Evolutionary conservation across 2,329 filamentous ascomycete genomes (phyloP).

Genomic region (Trichoderma guizhouense): DNA sequence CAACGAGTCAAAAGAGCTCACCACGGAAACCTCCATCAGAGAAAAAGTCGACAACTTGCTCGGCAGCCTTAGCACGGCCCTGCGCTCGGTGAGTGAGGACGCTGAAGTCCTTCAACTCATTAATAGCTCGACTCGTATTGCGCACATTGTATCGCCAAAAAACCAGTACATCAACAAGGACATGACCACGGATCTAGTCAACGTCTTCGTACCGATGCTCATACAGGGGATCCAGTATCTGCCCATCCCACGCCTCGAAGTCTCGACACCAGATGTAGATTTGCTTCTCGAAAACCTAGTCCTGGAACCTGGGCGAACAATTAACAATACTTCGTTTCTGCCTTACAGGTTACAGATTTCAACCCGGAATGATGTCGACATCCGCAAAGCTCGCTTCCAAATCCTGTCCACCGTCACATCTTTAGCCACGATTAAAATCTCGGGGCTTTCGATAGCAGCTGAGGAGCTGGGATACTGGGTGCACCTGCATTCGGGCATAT

Average conservation of each 20-base stretch:
- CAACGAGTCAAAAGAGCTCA: conserved; percentile 58
- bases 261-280: conserved; percentile 79
- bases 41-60: conserved; percentile 72
- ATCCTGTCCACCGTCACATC: conserved; percentile 66
- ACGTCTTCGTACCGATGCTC: conserved; percentile 75
- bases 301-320: conserved; percentile 78
- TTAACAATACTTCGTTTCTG: conserved; percentile 85
- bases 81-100: conserved; percentile 68
- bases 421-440: conserved; percentile 71
- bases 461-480: conserved; percentile 90
- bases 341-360: conserved; percentile 79
- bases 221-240: conserved; percentile 79
- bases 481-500: conserved; percentile 69
- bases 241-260: conserved; percentile 85
- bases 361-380: conserved; percentile 81
- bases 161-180: conserved; percentile 65
- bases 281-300: conserved; percentile 87
- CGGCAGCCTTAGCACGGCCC: conserved; percentile 63
- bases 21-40: conserved; percentile 63
- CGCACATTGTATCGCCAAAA: conserved; percentile 64
- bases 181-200: conserved; percentile 70
- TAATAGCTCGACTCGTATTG: conserved; percentile 63
- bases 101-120: conserved; percentile 67
- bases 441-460: conserved; percentile 78
- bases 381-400: conserved; percentile 66